Base-by-base conservation (phyloP, 371 early-diverging fungal genomes). In the Conidiobolus incongruus region DNA sequence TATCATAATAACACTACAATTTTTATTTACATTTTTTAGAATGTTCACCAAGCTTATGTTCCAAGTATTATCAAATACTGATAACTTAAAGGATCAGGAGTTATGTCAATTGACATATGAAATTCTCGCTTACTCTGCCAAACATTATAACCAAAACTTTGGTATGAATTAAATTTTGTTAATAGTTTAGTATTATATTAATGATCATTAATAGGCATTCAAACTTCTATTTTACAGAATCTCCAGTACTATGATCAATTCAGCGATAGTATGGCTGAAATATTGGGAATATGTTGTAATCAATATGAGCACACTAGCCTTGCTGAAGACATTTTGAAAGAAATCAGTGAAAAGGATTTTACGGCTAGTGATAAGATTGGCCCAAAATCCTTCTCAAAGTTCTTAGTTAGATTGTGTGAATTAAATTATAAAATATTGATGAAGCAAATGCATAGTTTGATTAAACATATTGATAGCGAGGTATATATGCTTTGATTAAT, bases 201-300 rank as follows among this genome's bases (percentile, higher is more conserved):
- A 24, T 26, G 16, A 20, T 42, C 17, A 21, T 37, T 20, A 47
- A 78, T 78, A 63, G 10, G 73, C 81, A n/a, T 34, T 17, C 73
- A 76, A 50, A 80, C 84, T 0, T 72, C 84, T 12, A 72, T 91
- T 16, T 66, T 80, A 43, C 88, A 92, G 49, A 75, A 83, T 51
- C 61, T 94, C 30, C 80, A 83, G 47, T 90, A 89, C 51, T 87
- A 74, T 65, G 94, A 94, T 37, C 83, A 89, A 47, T 67, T 89
- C 17, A 69, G 85, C 21, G 92, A 96, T 50, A 65, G 77, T 13
- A 81, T 90, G 77, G 95, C 94, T 0, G 83, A 84, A 33, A 62
- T 93, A 1, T 50, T 94, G 30, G 63, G 71, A 20, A 56, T 66
- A 46, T 49, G 83, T 32, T 61, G 65, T 21, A 65, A 68, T 4